These are phyloP conservation scores for Lodderomyces oxycetoniae DNA, from an alignment of 1,139 yeast genomes.

Conservation along the genomic window DNA sequence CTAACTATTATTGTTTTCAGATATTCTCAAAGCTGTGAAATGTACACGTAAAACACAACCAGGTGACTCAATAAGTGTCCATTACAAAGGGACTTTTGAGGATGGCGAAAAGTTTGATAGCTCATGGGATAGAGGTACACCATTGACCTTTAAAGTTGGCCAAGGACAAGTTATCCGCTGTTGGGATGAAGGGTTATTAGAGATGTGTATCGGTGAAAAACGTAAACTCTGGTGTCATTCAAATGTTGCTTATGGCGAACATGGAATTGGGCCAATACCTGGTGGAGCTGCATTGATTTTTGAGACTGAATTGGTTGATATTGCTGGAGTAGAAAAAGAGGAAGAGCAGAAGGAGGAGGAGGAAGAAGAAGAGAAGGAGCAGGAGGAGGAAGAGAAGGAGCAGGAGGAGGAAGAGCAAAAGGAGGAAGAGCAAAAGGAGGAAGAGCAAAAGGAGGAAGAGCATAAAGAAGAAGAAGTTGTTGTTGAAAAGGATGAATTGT, in stretches of 20 bases:
- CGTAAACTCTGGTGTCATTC: conserved; percentile 76
- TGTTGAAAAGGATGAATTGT: conserved; percentile 12
- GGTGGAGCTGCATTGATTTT: conserved; percentile 63
- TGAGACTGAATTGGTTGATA: conserved; percentile 52
- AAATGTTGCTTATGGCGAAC: conserved; percentile 67
- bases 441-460: conserved; percentile 1
- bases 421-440: conserved; percentile 7
- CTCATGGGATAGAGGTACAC: conserved; percentile 59
- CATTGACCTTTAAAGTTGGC: conserved; percentile 68
- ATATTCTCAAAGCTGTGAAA: conserved; percentile 35
- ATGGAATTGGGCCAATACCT: conserved; percentile 79
- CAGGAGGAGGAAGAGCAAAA: conserved; percentile 4
- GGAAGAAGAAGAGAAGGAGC: conserved; percentile 7
- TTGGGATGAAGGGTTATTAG: conserved; percentile 77
- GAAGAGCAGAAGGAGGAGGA: conserved; percentile 7
- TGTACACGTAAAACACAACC: conserved; percentile 53
- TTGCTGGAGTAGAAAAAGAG: conserved; percentile 26
- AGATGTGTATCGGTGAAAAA: conserved; percentile 86
- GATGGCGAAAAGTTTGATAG: conserved; percentile 74
- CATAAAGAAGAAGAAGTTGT: conserved; percentile 2
- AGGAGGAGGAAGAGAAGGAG: conserved; percentile 1
- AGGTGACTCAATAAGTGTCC: conserved; percentile 68
- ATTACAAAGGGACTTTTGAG: conserved; percentile 66
- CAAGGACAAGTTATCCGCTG: conserved; percentile 75
- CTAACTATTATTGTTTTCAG: conserved; percentile 10